Base-by-base conservation (phyloP, 2,329 filamentous ascomycete species). In the Penicillium sp. region DNA sequence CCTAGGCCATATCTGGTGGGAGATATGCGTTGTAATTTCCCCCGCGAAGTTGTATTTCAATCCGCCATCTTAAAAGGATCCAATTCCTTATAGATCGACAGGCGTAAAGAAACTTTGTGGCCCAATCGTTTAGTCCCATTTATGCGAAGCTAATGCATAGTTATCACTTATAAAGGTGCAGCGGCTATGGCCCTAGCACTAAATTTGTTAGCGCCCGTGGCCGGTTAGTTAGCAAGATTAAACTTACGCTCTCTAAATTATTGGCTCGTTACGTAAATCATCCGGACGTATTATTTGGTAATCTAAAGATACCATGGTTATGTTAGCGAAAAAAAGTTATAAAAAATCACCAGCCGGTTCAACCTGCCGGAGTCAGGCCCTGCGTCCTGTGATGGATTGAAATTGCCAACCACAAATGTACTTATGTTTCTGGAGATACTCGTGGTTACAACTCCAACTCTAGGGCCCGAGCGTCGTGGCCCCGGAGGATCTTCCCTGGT, bases 341-440 rank as follows among this genome's bases (percentile, higher is more conserved):
- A 11, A 27, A 27, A 27, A 27, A 27, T 4, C 8, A 27, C 7
- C 9, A 27, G 26, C 11, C 8, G 8, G 26, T 9, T 11, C 26
- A 29, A 52, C 54, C 50, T 44, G 49, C 53, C 43, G 4, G 42
- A 29, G 55, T 59, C 33, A 41, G 27, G 23, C 14, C 41, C 14
- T 29, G 15, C n/a, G 18, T 37, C n/a, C 7, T 37, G 33, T 1
- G 44, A 42, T 2, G 33, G 22, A 41, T 66, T 65, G 25, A 66
- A 66, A 31, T 66, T 66, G 1, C 60, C 59, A 29, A 65, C 58
- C 1, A 66, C 51, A 45, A 60, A 66, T 3, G 58, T 55, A 33
- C 41, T 46, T 20, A 53, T 62, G n/a, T 63, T 59, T 31, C 52
- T 62, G 1, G 56, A 57, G 27, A 66, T 66, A 8, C 52, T 63